Conservation (phyloP, 345 rosid species). For the Citrus maxima region DNA sequence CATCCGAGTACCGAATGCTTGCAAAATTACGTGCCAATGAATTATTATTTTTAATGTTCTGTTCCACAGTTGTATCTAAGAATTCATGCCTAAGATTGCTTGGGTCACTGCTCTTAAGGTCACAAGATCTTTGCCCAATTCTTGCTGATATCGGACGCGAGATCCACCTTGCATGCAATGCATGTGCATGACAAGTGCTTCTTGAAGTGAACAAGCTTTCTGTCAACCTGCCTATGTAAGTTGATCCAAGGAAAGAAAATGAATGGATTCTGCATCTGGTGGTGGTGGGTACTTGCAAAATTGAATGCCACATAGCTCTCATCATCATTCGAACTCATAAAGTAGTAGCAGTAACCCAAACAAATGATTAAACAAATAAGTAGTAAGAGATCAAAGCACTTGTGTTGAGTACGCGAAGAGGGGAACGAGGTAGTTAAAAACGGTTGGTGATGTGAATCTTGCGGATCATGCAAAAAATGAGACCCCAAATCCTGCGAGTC, state of each 20-base stretch:
- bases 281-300: background rate
- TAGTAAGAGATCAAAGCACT: too few species aligned
- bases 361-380: background rate
- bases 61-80: background rate
- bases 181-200: background rate
- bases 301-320: background rate
- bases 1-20: constrained; percentile 15
- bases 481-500: background rate
- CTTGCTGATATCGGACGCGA: background rate
- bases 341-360: background rate
- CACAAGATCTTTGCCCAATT: background rate
- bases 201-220: background rate
- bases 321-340: background rate
- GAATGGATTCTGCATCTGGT: constrained; percentile 12
- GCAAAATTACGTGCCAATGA: background rate
- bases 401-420: background rate
- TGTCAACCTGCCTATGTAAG: background rate
- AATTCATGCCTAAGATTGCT: background rate
- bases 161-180: background rate
- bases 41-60: background rate
- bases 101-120: background rate
- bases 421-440: background rate
- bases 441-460: background rate
- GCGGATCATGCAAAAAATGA: constrained; percentile 1
- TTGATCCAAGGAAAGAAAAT: background rate